Percentiles rank a stretch among this genome's conserved stretches.
Conservation (phyloP, 2,329 filamentous ascomycete genomes). For the Fusarium citri region DNA sequence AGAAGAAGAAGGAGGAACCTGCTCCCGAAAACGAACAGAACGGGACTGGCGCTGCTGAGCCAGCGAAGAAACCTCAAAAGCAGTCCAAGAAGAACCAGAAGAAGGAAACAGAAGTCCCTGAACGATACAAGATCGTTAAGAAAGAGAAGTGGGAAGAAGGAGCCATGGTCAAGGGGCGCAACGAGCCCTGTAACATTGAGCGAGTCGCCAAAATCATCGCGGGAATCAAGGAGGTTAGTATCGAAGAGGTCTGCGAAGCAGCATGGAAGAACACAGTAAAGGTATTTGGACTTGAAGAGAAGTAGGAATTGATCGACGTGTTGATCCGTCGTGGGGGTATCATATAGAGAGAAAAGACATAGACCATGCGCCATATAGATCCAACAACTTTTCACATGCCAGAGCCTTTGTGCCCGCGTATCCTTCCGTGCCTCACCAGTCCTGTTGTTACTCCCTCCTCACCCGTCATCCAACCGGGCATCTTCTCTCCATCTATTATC, state of each 20-base stretch:
- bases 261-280: constrained; percentile 84
- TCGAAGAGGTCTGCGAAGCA: constrained; percentile 87
- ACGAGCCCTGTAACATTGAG: constrained; percentile 89
- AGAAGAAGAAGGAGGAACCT: constrained; percentile 52
- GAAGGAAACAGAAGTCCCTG: constrained; percentile 74
- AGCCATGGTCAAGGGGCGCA: constrained; percentile 91
- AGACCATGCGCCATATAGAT: constrained; percentile 40
- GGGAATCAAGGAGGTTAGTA: constrained; percentile 80
- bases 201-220: constrained; percentile 91
- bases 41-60: constrained; percentile 28
- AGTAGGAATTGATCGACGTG: constrained; percentile 30
- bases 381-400: constrained; percentile 56
- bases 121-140: constrained; percentile 85
- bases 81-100: constrained; percentile 64
- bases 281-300: constrained; percentile 77
- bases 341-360: constrained; percentile 46
- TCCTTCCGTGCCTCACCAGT: constrained; percentile 73
- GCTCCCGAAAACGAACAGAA: constrained; percentile 42
- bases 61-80: constrained; percentile 50
- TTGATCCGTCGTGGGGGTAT: constrained; percentile 45
- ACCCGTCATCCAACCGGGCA: constrained; percentile 93
- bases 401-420: constrained; percentile 68
- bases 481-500: constrained; percentile 77
- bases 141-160: constrained; percentile 95
- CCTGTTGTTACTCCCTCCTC: constrained; percentile 84